These are phyloP conservation scores for Candida fluviatilis DNA, from an alignment of 805 yeast genomes.

Conservation along the genomic window DNA sequence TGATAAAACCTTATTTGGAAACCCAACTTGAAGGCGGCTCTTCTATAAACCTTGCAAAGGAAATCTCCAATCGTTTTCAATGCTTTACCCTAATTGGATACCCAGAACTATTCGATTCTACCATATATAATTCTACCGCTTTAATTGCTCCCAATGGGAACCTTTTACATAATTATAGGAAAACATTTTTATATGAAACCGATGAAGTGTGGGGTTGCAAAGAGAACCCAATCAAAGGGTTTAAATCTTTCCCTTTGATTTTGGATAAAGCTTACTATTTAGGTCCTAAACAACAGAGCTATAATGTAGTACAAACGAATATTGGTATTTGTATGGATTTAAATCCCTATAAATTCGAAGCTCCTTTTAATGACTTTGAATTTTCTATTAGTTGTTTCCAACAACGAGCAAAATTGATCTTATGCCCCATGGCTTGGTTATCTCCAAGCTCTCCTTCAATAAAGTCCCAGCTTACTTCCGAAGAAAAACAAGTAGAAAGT, in stretches of 20 bases:
- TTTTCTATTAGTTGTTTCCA: conserved; percentile 52
- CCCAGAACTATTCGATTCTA: conserved; percentile 51
- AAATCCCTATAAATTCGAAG: conserved; percentile 78
- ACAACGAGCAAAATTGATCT: conserved; percentile 49
- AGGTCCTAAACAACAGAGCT: conserved; percentile 5
- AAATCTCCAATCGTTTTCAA: conserved; percentile 42
- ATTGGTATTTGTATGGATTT: conserved; percentile 95
- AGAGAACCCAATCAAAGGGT: conserved; percentile 59
- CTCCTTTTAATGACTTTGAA: conserved; percentile 74
- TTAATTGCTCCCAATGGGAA: conserved; percentile 58
- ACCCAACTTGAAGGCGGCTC: conserved; percentile 35
- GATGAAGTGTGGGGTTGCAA: conserved; percentile 78
- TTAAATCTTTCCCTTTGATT: conserved; percentile 45
- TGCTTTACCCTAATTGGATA: conserved; percentile 80
- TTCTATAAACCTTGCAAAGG: conserved; percentile 53
- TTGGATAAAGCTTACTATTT: conserved; percentile 16
- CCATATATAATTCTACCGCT: conserved; percentile 67
- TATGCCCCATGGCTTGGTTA: conserved; percentile 90
- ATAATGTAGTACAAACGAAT: conserved; percentile 29
- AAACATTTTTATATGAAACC: conserved; percentile 70
- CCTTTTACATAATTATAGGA: conserved; percentile 63
- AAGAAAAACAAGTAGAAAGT: conserved; percentile 1
- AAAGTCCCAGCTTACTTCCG: conserved; percentile 9
- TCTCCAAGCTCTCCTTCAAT: conserved; percentile 45
- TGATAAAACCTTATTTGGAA: conserved; percentile 59